These are phyloP conservation scores for Wallemia ichthyophaga DNA, from an alignment of 1,284 basidiomycete genomes.

Conservation along the genomic window DNA sequence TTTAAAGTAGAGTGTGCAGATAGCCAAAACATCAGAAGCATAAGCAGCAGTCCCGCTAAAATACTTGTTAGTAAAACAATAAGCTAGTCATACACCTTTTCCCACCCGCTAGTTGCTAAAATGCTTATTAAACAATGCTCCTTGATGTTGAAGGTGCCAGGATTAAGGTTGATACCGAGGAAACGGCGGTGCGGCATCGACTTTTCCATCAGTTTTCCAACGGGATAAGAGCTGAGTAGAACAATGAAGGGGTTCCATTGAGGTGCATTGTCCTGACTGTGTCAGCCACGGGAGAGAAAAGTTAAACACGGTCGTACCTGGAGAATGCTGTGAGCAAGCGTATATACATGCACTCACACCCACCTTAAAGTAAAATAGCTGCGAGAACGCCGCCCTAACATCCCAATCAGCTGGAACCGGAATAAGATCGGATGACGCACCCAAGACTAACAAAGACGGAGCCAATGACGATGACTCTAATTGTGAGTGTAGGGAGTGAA, in stretches of 20 bases:
- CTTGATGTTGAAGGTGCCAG: background rate
- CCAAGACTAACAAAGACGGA: background rate
- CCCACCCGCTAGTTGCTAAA: background rate
- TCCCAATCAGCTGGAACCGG: background rate
- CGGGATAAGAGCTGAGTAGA: background rate
- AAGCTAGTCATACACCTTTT: background rate
- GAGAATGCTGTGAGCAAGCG: too few relatives aligned
- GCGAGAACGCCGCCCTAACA: background rate
- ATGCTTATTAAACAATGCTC: background rate
- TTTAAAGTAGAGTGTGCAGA: conserved; percentile 14
- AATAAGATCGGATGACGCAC: background rate
- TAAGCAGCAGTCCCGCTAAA: conserved; percentile 11
- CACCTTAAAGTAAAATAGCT: background rate
- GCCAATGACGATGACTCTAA: background rate
- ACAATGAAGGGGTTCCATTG: background rate
- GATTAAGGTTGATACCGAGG: background rate
- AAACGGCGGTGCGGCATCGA: background rate
- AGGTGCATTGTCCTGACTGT: background rate
- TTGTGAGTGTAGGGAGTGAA: background rate
- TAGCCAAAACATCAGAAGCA: conserved; percentile 15
- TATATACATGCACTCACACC: too few relatives aligned
- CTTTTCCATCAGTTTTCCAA: background rate
- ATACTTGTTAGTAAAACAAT: background rate
- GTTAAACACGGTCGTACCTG: background rate
- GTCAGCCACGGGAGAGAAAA: background rate